These are phyloP conservation scores for Bacterosira constricta DNA, from an alignment of 108 stramenopile species.

Conservation along the genomic window DNA sequence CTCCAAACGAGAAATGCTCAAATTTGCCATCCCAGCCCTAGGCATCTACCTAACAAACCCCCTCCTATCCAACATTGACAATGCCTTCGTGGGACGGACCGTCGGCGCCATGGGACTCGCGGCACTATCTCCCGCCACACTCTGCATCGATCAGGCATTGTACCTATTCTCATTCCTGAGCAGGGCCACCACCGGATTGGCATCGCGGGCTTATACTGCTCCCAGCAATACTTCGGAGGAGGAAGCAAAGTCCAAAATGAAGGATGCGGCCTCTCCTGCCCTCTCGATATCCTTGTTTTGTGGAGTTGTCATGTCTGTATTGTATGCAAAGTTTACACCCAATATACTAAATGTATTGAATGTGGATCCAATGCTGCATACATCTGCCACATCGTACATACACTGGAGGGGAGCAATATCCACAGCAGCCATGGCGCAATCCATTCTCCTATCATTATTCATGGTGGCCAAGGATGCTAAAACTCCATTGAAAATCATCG, in stretches of 20 bases:
- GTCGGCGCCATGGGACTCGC: constrained; percentile 75
- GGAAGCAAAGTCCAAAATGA: constrained; percentile 2
- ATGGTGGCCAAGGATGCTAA: constrained; percentile 80
- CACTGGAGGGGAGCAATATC: constrained; percentile 50
- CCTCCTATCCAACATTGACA: constrained; percentile 83
- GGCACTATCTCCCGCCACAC: constrained; percentile 82
- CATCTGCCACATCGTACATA: constrained; percentile 66
- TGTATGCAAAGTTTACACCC: constrained; percentile 73
- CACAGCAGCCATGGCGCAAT: constrained; percentile 75
- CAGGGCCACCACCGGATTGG: constrained; percentile 77
- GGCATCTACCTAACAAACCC: constrained; percentile 80
- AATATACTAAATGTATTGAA: constrained; percentile 51
- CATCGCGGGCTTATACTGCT: constrained; percentile 60
- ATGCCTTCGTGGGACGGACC: constrained; percentile 81
- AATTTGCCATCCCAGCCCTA: constrained; percentile 77
- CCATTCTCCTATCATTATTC: constrained; percentile 56
- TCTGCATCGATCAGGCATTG: constrained; percentile 81
- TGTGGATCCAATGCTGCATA: constrained; percentile 45
- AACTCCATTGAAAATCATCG: constrained; percentile 79
- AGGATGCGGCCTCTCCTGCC: constrained; percentile 51
- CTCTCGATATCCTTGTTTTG: constrained; percentile 60
- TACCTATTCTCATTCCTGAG: constrained; percentile 83
- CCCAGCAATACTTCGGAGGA: neutral
- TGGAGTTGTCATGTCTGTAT: constrained; percentile 55
- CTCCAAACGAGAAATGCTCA: constrained; percentile 79